phyloP scores from a whole-genome alignment of 1,284 basidiomycete species.

The Sporisorium graminicola region DNA sequence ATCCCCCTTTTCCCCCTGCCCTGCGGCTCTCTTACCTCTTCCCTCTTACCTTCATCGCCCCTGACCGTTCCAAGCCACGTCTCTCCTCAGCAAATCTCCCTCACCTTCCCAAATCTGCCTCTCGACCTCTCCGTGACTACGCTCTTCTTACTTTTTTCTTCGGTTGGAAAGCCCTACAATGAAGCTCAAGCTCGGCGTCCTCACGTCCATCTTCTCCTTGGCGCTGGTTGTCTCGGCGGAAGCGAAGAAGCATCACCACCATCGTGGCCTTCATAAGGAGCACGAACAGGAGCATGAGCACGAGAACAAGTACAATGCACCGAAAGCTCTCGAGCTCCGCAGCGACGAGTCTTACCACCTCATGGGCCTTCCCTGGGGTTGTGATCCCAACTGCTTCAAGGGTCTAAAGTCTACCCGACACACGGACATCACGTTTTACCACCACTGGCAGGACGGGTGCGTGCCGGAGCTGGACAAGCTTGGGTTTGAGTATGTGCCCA shows the following conservation, averaged over 20 bases:
- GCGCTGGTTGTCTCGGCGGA: slow-evolving; percentile 23
- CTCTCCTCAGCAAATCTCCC: no score
- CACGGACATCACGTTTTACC: slow-evolving; percentile 47
- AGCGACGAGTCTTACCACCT: not conserved
- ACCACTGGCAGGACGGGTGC: slow-evolving; percentile 55
- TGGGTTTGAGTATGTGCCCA: slow-evolving; percentile 61
- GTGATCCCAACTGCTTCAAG: slow-evolving; percentile 34
- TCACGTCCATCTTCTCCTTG: slow-evolving; percentile 17
- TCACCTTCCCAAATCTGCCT: not conserved
- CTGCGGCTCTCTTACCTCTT: not conserved
- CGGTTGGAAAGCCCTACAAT: not conserved
- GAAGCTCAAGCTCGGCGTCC: slow-evolving; percentile 10
- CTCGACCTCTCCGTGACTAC: not conserved
- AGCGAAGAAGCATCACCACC: slow-evolving; percentile 24
- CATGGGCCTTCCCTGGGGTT: slow-evolving; percentile 54
- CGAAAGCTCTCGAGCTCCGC: not conserved
- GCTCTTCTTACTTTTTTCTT: not conserved
- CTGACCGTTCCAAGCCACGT: no score
- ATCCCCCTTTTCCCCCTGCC: not conserved
- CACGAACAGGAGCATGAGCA: slow-evolving; percentile 6
- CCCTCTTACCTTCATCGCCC: not conserved
- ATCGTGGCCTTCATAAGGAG: slow-evolving; percentile 12
- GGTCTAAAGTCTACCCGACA: slow-evolving; percentile 24
- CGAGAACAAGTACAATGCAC: slow-evolving; percentile 8
- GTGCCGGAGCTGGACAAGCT: slow-evolving; percentile 40